Percentiles rank a stretch among this genome's conserved stretches.
These are phyloP conservation scores for Blastobotrys parvus DNA, from an alignment of 805 yeast species.

Conservation along the genomic window DNA sequence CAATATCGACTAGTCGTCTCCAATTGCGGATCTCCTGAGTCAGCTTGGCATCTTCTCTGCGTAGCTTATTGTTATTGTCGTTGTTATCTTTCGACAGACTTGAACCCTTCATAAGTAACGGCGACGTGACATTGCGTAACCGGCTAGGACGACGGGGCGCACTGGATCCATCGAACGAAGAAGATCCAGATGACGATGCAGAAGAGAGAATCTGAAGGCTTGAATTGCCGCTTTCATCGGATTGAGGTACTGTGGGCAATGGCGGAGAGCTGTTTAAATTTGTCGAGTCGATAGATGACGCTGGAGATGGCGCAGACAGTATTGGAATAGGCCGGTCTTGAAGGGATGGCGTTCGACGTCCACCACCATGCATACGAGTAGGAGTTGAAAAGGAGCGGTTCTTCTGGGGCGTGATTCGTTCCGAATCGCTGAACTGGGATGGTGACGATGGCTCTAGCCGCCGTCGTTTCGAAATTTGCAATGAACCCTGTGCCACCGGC, in stretches of 20 bases:
- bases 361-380: not conserved
- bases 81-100: not conserved
- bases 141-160: no score
- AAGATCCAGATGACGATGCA: not conserved
- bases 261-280: not conserved
- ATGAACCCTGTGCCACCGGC: conserved; percentile 4
- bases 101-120: no score
- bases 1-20: conserved; percentile 23
- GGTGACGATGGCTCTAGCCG: conserved; percentile 10
- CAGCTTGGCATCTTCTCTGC: conserved; percentile 23
- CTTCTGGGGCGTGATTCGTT: conserved; percentile 16
- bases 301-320: conserved; percentile 20
- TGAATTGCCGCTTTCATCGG: no score
- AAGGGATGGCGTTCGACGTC: conserved; percentile 23
- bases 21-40: conserved; percentile 26
- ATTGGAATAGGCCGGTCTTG: conserved; percentile 22
- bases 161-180: not conserved
- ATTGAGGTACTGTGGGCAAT: no score
- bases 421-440: not conserved
- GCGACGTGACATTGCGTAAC: no score
- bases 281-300: conserved; percentile 1
- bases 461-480: conserved; percentile 14
- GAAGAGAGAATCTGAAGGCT: not conserved
- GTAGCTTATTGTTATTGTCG: no score
- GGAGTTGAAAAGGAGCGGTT: conserved; percentile 17